Percentiles rank a stretch among this genome's conserved stretches.
Conservation (phyloP, 805 yeast genomes). For the Candida sithepensis region DNA sequence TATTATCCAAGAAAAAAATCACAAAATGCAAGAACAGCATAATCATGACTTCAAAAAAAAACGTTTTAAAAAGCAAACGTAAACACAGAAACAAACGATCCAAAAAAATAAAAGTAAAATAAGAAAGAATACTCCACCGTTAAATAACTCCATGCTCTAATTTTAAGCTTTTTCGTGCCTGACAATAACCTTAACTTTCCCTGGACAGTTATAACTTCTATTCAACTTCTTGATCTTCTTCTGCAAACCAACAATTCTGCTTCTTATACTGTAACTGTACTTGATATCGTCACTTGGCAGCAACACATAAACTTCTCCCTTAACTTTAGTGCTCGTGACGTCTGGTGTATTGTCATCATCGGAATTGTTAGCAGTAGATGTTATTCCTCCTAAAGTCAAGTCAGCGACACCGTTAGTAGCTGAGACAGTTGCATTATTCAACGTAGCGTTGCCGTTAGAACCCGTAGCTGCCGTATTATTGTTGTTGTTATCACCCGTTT, state of each 20-base stretch:
- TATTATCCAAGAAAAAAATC: too few relatives aligned
- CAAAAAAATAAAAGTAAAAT: not conserved
- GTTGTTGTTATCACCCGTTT: conserved; percentile 3
- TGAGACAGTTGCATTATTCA: conserved; percentile 4
- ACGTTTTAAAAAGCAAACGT: too few relatives aligned
- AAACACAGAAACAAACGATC: not conserved
- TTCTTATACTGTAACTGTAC: conserved; percentile 55
- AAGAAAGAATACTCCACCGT: not conserved
- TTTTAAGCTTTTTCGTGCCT: conserved; percentile 30
- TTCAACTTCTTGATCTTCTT: conserved; percentile 56
- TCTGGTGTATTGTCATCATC: conserved; percentile 23
- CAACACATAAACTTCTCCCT: conserved; percentile 29
- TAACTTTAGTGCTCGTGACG: conserved; percentile 31
- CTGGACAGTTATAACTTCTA: conserved; percentile 40
- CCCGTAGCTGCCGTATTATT: conserved; percentile 2
- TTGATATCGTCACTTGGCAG: conserved; percentile 50
- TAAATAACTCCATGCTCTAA: too few relatives aligned
- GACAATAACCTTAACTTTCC: conserved; percentile 50
- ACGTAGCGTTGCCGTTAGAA: conserved; percentile 4
- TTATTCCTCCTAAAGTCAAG: conserved; percentile 2
- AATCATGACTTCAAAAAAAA: too few relatives aligned
- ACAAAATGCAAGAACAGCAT: too few relatives aligned
- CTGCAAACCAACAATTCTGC: conserved; percentile 55
- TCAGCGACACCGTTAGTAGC: conserved; percentile 13
- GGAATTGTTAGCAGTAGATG: conserved; percentile 15